Percentiles rank a stretch among this genome's conserved stretches.
These are phyloP conservation scores for Syzygium syzygioides DNA, from an alignment of 441 rosid genomes.

Conservation along the genomic window DNA sequence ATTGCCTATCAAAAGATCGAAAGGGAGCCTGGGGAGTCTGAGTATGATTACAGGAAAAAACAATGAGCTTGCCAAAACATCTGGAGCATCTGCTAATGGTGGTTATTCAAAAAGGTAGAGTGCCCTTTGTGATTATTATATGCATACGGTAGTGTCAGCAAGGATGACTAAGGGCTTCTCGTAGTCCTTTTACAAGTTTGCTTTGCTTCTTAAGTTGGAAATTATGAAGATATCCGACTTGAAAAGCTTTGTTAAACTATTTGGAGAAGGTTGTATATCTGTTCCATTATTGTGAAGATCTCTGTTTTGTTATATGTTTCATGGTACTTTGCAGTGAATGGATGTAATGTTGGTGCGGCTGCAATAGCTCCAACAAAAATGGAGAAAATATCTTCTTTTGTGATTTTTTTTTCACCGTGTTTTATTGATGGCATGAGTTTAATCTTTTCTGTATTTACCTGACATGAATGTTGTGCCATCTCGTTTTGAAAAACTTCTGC, in stretches of 20 bases:
- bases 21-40: constrained; percentile 96
- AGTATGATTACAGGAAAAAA: constrained; percentile 82
- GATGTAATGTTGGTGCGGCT: background rate
- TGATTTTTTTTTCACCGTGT: background rate
- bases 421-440: background rate
- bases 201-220: background rate
- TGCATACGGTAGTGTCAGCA: background rate
- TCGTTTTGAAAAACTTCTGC: constrained; percentile 3
- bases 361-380: too few relatives aligned
- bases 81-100: constrained; percentile 78
- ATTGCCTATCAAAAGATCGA: constrained; percentile 91
- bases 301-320: background rate
- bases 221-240: background rate
- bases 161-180: background rate
- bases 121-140: background rate
- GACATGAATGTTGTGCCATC: background rate
- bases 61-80: constrained; percentile 56
- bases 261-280: background rate
- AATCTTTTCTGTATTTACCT: background rate
- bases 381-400: background rate
- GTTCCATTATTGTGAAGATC: background rate
- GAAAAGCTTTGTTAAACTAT: background rate
- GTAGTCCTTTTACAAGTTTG: background rate
- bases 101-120: constrained; percentile 77
- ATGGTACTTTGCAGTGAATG: background rate